Conservation (phyloP, 495 filamentous ascomycete species). For the Acidomyces sp. region DNA sequence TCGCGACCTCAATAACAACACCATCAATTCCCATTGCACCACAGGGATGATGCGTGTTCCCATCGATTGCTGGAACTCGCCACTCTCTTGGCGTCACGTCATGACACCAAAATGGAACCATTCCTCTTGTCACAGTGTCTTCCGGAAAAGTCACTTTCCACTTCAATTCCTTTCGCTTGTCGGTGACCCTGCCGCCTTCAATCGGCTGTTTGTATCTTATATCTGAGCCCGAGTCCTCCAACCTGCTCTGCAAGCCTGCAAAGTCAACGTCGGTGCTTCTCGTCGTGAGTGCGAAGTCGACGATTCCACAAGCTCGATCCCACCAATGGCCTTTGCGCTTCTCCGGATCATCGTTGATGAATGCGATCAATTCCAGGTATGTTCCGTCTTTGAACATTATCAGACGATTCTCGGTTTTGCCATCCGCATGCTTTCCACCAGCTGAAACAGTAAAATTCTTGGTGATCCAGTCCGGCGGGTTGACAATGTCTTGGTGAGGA, state of each 20-base stretch:
- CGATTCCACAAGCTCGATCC: constrained; percentile 35
- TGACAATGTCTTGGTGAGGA: constrained; percentile 29
- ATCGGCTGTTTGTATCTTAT: constrained; percentile 33
- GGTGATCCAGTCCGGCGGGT: constrained; percentile 37
- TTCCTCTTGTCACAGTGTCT: constrained; percentile 16
- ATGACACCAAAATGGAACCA: constrained; percentile 44
- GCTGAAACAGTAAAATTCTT: constrained; percentile 40
- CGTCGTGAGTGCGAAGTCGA: constrained; percentile 43
- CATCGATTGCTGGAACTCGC: constrained; percentile 31
- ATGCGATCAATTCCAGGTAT: constrained; percentile 49
- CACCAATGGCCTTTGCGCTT: constrained; percentile 37
- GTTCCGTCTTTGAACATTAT: constrained; percentile 42
- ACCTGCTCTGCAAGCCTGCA: constrained; percentile 20
- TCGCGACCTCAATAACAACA: background rate
- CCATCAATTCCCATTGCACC: constrained; percentile 33
- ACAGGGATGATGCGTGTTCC: constrained; percentile 32
- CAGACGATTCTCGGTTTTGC: constrained; percentile 42
- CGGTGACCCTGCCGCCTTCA: constrained; percentile 32
- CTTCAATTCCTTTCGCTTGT: constrained; percentile 35
- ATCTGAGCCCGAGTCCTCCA: constrained; percentile 18
- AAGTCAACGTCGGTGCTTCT: constrained; percentile 18
- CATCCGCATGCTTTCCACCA: constrained; percentile 41
- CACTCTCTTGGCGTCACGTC: constrained; percentile 37
- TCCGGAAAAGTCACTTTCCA: constrained; percentile 41
- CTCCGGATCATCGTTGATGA: constrained; percentile 36